phyloP scores from a whole-genome alignment of 164 flowering plant species.

The Kalanchoe fedtschenkoi region DNA sequence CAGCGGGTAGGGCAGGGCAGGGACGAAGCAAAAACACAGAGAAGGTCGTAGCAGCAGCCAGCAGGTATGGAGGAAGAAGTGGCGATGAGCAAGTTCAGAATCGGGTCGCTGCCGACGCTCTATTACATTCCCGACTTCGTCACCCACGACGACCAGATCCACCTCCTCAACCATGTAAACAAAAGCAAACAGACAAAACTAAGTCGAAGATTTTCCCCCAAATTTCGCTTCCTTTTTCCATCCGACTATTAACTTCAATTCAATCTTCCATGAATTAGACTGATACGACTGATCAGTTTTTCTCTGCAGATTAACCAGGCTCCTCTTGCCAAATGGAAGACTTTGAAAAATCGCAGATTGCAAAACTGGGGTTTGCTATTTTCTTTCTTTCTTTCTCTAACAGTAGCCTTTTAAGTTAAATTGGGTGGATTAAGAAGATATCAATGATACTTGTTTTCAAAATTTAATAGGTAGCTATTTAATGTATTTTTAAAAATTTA shows the following conservation, averaged over 20 bases:
- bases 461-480: too few species aligned
- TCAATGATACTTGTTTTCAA: too few species aligned
- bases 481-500: too few species aligned
- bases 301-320: slow-evolving; percentile 43
- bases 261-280: too few species aligned
- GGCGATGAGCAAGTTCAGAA: slow-evolving; percentile 16
- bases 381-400: neutral
- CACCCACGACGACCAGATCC: slow-evolving; percentile 34
- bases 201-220: neutral
- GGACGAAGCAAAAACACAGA: neutral
- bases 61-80: slow-evolving; percentile 20
- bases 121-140: slow-evolving; percentile 64
- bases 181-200: too few species aligned
- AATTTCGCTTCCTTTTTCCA: neutral
- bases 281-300: too few species aligned
- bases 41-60: too few species aligned
- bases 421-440: too few species aligned
- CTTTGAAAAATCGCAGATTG: slow-evolving; percentile 70
- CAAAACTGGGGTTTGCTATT: slow-evolving; percentile 74
- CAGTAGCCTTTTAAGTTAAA: neutral
- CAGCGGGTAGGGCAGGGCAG: neutral
- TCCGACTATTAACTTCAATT: neutral
- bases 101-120: slow-evolving; percentile 55
- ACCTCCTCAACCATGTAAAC: slow-evolving; percentile 46
- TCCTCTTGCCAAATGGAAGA: slow-evolving; percentile 74